Base-by-base conservation (phyloP, 495 filamentous ascomycete species). In the Neurospora sublineolata region DNA sequence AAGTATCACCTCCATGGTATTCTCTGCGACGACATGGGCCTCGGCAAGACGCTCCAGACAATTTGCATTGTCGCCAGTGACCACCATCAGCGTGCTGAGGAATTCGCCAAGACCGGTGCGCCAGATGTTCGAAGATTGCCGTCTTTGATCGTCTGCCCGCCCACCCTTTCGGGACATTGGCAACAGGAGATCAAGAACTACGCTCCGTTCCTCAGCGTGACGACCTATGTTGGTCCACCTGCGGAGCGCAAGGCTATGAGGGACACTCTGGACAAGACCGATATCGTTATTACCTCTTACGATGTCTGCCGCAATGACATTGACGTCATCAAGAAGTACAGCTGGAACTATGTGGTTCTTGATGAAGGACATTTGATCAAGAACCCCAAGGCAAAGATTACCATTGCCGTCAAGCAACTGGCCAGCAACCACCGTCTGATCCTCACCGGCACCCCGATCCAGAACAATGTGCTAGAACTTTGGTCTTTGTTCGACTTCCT, bases 291-390 rank as follows among this genome's bases (percentile, higher is more conserved):
- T 70, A 99, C 95, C 2, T 98, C 95, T 1, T 99, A 99, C 75
- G 96, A 99, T 77, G 93, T 99, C 39, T 97, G 93, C 79, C 87
- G 95, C 20, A 99, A 98, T 74, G 95, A 99, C 77, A 90, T 90
- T 38, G 93, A 97, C 9, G 75, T 93, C 10, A 87, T 99, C n/a
- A 87, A 85, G 64, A 88, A 91, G 42, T 88, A 94, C 74, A 94
- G 84, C 79, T 98, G 94, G 93, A 99, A 99, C 78, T 99, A 99
- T 78, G 92, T 94, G 58, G 94, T 99, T 10, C 89, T 99, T 36
- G 95, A 99, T 74, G 95, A 99, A 80, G 95, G 95, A 14, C 95
- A 99, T 82, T 85, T 99, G 64, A 99, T 99, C 84, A 99, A 99
- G 85, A 99, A 99, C 78, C 92, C 96, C 1, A 94, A 93, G 77